A percentile compares a stretch with the other conserved stretches of the same genome.
Conservation (phyloP, 2,329 filamentous ascomycete genomes). For the Aspergillus ochraceus region DNA sequence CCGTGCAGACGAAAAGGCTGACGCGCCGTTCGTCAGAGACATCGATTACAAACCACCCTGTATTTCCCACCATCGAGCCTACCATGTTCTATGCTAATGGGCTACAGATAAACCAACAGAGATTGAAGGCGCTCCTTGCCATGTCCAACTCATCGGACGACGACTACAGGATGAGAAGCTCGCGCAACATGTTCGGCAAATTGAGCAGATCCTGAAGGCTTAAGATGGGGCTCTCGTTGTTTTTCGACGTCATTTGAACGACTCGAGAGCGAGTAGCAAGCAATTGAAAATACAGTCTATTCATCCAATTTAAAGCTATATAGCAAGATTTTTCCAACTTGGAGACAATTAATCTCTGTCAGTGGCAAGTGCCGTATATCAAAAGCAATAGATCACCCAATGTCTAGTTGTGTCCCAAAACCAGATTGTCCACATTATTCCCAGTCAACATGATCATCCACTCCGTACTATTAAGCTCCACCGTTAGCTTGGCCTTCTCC, state of each 20-base stretch:
- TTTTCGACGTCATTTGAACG: too few species aligned
- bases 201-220: background rate
- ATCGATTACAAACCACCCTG: constrained; percentile 21
- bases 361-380: too few species aligned
- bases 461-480: constrained; percentile 15
- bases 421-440: background rate
- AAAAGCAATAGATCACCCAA: background rate
- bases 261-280: too few species aligned
- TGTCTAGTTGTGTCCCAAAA: background rate
- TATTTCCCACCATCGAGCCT: constrained; percentile 6
- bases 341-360: too few species aligned
- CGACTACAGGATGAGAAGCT: constrained; percentile 24
- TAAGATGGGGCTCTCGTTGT: background rate
- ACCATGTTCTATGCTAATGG: too few species aligned
- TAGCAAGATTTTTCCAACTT: background rate
- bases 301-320: background rate
- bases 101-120: constrained; percentile 17
- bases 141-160: constrained; percentile 25
- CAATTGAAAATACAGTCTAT: background rate
- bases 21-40: constrained; percentile 20
- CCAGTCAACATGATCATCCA: background rate
- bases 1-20: constrained; percentile 13
- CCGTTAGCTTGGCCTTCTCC: constrained; percentile 49
- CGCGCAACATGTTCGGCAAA: constrained; percentile 10
- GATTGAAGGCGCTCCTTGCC: constrained; percentile 23